These are phyloP conservation scores for Chlorella sp. DNA, from an alignment of 139 green algal genomes.

Conservation along the genomic window DNA sequence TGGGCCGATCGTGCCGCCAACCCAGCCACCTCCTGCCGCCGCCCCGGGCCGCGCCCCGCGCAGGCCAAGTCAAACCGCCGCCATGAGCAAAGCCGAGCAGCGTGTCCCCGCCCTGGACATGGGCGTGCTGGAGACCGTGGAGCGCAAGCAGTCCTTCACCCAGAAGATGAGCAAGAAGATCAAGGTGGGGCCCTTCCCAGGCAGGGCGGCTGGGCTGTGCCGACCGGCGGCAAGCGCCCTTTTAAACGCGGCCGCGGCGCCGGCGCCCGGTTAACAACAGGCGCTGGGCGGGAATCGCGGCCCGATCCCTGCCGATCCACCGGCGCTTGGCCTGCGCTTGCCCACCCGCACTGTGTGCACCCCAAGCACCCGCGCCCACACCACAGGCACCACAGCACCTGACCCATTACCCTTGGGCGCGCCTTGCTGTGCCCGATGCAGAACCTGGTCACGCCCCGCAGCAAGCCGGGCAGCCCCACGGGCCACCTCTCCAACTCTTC, in stretches of 20 bases:
- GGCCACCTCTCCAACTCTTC: background rate
- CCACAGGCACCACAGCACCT: too few species aligned
- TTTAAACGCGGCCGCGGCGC: background rate
- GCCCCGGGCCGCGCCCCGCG: background rate
- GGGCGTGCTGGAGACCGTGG: background rate
- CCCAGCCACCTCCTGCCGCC: background rate
- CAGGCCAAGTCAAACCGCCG: background rate
- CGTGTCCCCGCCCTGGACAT: conserved; percentile 8
- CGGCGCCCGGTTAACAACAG: background rate
- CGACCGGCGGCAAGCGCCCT: background rate
- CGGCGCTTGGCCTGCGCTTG: too few species aligned
- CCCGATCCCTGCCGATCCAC: too few species aligned
- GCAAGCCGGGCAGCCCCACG: background rate
- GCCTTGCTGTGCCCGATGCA: too few species aligned
- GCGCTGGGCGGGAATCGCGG: too few species aligned
- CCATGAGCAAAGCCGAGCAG: background rate
- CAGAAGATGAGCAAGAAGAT: conserved; percentile 28
- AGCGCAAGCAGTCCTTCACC: background rate
- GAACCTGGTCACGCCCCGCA: conserved; percentile 21
- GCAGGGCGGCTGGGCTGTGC: background rate
- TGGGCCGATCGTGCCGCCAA: background rate
- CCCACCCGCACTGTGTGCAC: too few species aligned
- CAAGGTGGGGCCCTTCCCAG: conserved; percentile 1
- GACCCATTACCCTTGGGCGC: too few species aligned
- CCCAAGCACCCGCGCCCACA: too few species aligned